phyloP scores from a whole-genome alignment of 1,139 yeast genomes.

The Blastobotrys raffinosifermentans region DNA sequence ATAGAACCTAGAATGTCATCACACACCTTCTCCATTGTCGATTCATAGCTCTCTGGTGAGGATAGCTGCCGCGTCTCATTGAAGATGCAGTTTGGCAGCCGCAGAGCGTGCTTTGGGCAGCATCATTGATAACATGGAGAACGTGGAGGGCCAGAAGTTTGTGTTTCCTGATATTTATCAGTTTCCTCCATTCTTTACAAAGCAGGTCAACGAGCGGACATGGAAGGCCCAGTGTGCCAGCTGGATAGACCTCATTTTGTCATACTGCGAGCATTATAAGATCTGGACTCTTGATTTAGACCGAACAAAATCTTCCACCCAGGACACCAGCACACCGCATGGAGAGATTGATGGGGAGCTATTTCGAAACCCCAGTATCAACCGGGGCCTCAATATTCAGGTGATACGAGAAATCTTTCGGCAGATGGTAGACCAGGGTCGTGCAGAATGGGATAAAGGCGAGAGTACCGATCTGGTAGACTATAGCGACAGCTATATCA shows the following conservation, averaged over 20 bases:
- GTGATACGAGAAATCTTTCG: conserved; percentile 52
- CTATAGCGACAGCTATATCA: conserved; percentile 4
- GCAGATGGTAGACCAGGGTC: conserved; percentile 49
- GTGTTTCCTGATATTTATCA: conserved; percentile 67
- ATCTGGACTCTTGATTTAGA: conserved; percentile 45
- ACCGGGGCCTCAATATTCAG: conserved; percentile 50
- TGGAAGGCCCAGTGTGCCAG: conserved; percentile 61
- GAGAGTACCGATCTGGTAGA: conserved; percentile 4
- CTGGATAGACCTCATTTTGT: conserved; percentile 52
- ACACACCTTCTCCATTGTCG: too few species aligned
- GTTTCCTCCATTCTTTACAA: conserved; percentile 89
- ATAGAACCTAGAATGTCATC: too few species aligned
- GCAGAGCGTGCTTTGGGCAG: too few species aligned
- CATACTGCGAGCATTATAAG: conserved; percentile 53
- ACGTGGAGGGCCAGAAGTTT: conserved; percentile 13
- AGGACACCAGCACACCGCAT: conserved; percentile 9
- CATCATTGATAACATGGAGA: too few species aligned
- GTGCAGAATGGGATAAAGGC: conserved; percentile 43
- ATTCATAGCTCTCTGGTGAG: too few species aligned
- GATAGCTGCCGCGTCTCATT: too few species aligned
- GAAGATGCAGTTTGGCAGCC: too few species aligned
- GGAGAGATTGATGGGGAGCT: conserved; percentile 25
- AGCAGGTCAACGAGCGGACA: conserved; percentile 79
- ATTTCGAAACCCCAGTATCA: conserved; percentile 46
- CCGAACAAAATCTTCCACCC: conserved; percentile 12